phyloP scores from a whole-genome alignment of 768 basidiomycete genomes.

The Filobasidium floriforme region DNA sequence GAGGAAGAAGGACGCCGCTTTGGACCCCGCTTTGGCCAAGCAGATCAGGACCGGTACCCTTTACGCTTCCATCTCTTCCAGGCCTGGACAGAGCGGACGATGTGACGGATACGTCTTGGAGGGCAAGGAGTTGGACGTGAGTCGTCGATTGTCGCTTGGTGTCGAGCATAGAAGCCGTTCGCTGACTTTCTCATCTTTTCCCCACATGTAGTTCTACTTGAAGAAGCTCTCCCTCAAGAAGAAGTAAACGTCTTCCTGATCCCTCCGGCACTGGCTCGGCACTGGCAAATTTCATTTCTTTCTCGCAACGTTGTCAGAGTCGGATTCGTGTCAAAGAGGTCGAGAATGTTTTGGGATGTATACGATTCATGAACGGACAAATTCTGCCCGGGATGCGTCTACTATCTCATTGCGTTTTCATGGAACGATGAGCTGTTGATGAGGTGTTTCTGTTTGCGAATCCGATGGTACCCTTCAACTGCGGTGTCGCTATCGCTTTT shows the following conservation, averaged over 20 bases:
- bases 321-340: too few relatives aligned
- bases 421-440: too few relatives aligned
- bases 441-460: too few relatives aligned
- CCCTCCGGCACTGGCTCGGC: too few relatives aligned
- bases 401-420: too few relatives aligned
- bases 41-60: constrained; percentile 94
- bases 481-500: too few relatives aligned
- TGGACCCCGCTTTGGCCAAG: constrained; percentile 77
- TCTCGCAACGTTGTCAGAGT: too few relatives aligned
- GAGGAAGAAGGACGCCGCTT: constrained; percentile 88
- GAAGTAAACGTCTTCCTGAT: constrained; percentile 8
- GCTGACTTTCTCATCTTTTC: neutral
- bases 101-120: constrained; percentile 96
- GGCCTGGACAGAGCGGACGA: constrained; percentile 94
- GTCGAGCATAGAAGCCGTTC: neutral
- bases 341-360: too few relatives aligned
- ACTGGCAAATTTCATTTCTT: too few relatives aligned
- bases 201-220: neutral
- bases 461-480: too few relatives aligned
- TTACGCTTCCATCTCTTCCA: constrained; percentile 83
- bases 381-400: too few relatives aligned
- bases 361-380: too few relatives aligned
- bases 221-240: constrained; percentile 12
- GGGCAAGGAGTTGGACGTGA: constrained; percentile 94
- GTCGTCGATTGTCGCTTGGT: constrained; percentile 10